Evolutionary conservation across 179 eudicot genomes (phyloP).

Genomic region (Carnegiea gigantea): DNA sequence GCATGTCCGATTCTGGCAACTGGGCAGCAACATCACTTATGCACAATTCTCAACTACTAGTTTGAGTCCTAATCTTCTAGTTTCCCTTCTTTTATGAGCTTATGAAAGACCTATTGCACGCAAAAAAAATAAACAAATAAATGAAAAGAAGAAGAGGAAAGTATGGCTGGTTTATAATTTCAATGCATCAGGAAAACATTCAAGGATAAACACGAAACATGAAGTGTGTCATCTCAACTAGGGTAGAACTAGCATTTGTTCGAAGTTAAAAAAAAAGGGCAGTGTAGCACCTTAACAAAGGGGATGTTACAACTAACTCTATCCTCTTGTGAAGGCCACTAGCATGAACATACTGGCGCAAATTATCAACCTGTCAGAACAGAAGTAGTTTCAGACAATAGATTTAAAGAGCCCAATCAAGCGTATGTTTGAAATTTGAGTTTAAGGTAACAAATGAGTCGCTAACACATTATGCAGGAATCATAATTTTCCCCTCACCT

Average conservation of each 20-base stretch:
- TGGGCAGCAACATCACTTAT: neutral
- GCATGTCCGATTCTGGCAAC: neutral
- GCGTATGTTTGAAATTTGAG: neutral
- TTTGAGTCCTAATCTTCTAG: neutral
- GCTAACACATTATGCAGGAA: slow-evolving; percentile 10
- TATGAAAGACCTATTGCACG: no score
- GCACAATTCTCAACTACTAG: neutral
- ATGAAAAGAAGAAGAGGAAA: neutral
- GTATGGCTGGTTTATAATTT: neutral
- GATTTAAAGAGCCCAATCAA: neutral
- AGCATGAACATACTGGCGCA: slow-evolving; percentile 73
- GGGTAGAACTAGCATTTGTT: neutral
- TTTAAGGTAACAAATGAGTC: neutral
- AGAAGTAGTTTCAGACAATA: neutral
- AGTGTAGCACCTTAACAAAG: slow-evolving; percentile 63
- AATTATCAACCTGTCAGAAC: slow-evolving; percentile 69
- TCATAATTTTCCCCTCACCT: slow-evolving; percentile 46
- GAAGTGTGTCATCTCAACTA: neutral
- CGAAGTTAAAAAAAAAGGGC: neutral
- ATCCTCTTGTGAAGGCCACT: slow-evolving; percentile 67
- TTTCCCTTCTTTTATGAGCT: neutral
- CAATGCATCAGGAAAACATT: neutral
- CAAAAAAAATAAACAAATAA: no score
- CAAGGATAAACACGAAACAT: neutral
- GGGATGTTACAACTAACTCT: slow-evolving; percentile 80